Percentiles rank a stretch among this genome's conserved stretches.
These are phyloP conservation scores for Corchorus olitorius DNA, from an alignment of 345 rosid species.

Conservation along the genomic window DNA sequence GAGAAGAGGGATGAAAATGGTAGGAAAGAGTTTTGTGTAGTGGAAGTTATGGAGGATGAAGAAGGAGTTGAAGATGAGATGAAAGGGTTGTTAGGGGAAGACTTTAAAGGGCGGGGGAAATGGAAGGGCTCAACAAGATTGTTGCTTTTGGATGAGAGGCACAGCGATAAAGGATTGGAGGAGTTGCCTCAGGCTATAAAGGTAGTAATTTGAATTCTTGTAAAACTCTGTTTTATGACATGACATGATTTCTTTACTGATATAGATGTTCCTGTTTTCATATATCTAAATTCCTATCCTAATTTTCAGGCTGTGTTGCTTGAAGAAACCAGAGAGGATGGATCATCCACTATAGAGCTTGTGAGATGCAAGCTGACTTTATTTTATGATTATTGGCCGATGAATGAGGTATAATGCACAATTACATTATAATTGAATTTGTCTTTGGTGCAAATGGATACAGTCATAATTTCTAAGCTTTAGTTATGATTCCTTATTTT, in stretches of 20 bases:
- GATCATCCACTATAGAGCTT: slow-evolving; percentile 53
- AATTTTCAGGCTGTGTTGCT: slow-evolving; percentile 53
- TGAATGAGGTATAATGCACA: slow-evolving; percentile 69
- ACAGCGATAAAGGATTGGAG: slow-evolving; percentile 46
- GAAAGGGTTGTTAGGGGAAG: slow-evolving; percentile 73
- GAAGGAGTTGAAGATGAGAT: slow-evolving; percentile 46
- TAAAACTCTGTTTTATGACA: not conserved
- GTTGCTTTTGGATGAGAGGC: slow-evolving; percentile 84
- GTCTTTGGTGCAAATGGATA: slow-evolving; percentile 3
- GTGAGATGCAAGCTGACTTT: slow-evolving; percentile 74
- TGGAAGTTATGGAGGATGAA: slow-evolving; percentile 61
- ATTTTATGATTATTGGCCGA: slow-evolving; percentile 87
- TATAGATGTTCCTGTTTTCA: slow-evolving; percentile 10
- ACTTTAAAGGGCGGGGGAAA: slow-evolving; percentile 52
- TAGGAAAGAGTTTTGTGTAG: slow-evolving; percentile 48
- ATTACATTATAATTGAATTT: not conserved
- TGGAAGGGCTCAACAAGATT: slow-evolving; percentile 90
- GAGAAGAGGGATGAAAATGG: slow-evolving; percentile 31
- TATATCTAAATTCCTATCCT: slow-evolving; percentile 13
- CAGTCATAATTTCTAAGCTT: slow-evolving; percentile 13
- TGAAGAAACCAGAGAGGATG: slow-evolving; percentile 42
- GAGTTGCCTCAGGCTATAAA: slow-evolving; percentile 86
- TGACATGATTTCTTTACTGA: slow-evolving; percentile 1
- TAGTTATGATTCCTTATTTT: not conserved
- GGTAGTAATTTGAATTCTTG: slow-evolving; percentile 38